Evolutionary conservation across 768 basidiomycete genomes (phyloP), one percentile per base, ranked within the genome.

Genomic region (Daedaleopsis sinensis): DNA sequence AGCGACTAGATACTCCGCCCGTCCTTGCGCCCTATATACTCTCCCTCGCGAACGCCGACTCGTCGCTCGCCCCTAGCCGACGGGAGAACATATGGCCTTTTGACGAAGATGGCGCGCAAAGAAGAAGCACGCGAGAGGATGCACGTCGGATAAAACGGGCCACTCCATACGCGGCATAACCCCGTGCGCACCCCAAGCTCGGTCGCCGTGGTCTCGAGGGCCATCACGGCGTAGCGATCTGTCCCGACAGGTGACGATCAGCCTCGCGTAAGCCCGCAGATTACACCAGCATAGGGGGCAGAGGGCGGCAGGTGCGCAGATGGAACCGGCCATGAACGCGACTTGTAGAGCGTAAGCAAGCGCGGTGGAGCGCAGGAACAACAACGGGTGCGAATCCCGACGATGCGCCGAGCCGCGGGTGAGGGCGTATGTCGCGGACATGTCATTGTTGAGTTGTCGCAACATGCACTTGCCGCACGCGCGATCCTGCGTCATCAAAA

Each of bases 351-450:
- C 27, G 39, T 42, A 42, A 2, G 39, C 10, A 13, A 10, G 39
- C 13, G 39, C 11, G 18, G 47, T 49, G 47, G 47, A 16, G 32
- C 42, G 18, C 16, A 52, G 44, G 51, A 32, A 43, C 27, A 21
- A 39, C 32, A 13, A 21, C 19, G 57, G 44, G 32, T 51, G 38
- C 23, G 38, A 27, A 19, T 52, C 16, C 61, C 61, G 61, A 62
- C 50, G 55, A 52, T 57, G 48, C 39, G 19, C 61, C 61, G 61
- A 62, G 35, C 32, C 55, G 50, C 21, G 27, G n/a, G 44, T 18
- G 39, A 21, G 36, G 32, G 50, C 13, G 36, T 52, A 37, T 15
- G 8, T 6, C n/a, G 42, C 16, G 7, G 18, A 37, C 49, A 21
- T 32, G 49, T 32, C 27, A 32, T 32, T 42, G 39, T 42, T 10